Evolutionary conservation across 768 basidiomycete genomes (phyloP), one percentile per base, ranked within the genome.

Genomic region (Psilocybe sp.): DNA sequence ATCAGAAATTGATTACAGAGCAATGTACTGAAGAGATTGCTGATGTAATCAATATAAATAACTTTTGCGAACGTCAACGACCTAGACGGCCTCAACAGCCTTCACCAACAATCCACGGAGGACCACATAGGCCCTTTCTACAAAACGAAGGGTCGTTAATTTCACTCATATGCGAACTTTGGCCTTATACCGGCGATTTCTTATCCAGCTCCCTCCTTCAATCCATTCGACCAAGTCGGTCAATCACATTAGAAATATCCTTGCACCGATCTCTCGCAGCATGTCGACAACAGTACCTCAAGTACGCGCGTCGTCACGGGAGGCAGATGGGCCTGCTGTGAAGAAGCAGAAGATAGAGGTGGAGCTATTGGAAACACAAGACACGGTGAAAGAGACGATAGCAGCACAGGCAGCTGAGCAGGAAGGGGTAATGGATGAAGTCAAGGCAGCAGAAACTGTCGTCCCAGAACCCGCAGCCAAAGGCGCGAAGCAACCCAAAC

Each of bases 281-380:
- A 61, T 59, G 60, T 54, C 60, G 39, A 49, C 46, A 20, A 52
- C 53, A 8, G 44, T 62, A 18, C 60, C 60, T 13, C 61, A 62
- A 49, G 48, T 54, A 10, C 59, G 59, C 41, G 43, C 55, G 1
- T 31, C 60, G 31, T 47, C 48, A 15, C 53, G 57, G n/a, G 57
- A 52, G 28, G 44, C 33, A 6, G 55, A 57, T 13, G 56, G 50
- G 1, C 59, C 59, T 5, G 52, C 34, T 4, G 36, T 55, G 16
- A 60, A 60, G 46, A 60, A 54, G 19, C 49, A 43, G 18, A 51
- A 50, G 12, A 28, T 53, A 32, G 52, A 53, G 39, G 36, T 38
- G 14, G 18, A 18, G n/a, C 7, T 31, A 12, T 28, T 39, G 38
- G 34, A 43, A 16, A 1, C 12, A 1, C 35, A 10, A 46, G n/a